Base-by-base conservation (phyloP, 164 flowering plant genomes). In the Vitis riparia region DNA sequence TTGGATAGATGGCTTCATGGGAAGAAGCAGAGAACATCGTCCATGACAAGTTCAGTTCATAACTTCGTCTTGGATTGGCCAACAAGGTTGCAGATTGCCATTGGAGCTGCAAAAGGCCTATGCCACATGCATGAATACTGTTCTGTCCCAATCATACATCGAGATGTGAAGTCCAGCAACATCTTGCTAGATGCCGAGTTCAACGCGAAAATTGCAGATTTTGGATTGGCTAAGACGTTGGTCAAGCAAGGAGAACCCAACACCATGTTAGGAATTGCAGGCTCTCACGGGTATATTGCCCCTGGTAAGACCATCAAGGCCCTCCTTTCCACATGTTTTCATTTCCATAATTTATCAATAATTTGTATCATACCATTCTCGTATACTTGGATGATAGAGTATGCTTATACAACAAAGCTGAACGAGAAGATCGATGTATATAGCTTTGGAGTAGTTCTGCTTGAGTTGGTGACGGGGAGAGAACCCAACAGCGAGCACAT, bases 91-190 rank as follows among this genome's bases (percentile, higher is more conserved):
- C 23, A 23, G 23, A 23, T 23, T 23, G 23, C 23, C 1, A 23
- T 1, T 1, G 23, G 23, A 23, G 23, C 23, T 23, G 23, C 23
- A 23, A 23, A 23, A 23, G 23, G 97, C 13, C 86, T 92, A 7
- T 76, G 82, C 69, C 89, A 94, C 69, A 89, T 94, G 97, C 98
- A 94, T 78, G 91, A 91, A 70, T 85, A 82, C 30, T 94, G 95
- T 71, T 78, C 85, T 12, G 90, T 92, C 0, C 86, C 93, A 0
- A 83, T 23, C 69, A 70, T 92, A 69, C 97, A 94, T 50, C 83
- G 1, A 23, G 97, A 94, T 61, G 89, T 92, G 51, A 94, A 94
- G 76, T 85, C 97, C 0, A 91, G 95, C 76, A 94, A 94, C 58
- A 94, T 94, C 14, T 75, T 94, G 75, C 60, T 94, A 74, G 97